Evolutionary conservation across 169 alveolate species (phyloP).

Genomic region (Amoebophrya sp.): DNA sequence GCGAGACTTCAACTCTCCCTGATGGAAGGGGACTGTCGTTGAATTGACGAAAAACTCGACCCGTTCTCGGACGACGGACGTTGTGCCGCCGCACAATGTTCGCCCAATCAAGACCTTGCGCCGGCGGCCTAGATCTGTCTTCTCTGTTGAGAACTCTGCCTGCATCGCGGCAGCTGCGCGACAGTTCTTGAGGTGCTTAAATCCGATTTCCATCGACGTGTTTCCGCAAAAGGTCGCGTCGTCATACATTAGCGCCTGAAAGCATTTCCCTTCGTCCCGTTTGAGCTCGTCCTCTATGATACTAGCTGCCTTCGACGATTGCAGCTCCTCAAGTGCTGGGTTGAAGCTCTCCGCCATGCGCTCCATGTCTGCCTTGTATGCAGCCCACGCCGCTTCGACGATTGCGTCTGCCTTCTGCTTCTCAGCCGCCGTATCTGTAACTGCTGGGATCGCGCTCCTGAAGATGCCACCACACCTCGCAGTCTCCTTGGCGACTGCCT

Average conservation of each 20-base stretch:
- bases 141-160: neutral
- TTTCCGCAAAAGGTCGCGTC: neutral
- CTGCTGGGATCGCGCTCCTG: too few species aligned
- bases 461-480: too few species aligned
- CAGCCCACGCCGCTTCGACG: too few species aligned
- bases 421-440: too few species aligned
- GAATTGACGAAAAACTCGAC: neutral
- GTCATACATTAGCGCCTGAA: neutral
- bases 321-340: too few species aligned
- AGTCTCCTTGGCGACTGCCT: too few species aligned
- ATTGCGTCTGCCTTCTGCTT: too few species aligned
- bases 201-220: neutral
- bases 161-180: neutral
- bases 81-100: neutral
- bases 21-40: neutral
- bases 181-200: neutral
- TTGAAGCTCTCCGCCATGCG: too few species aligned
- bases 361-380: too few species aligned
- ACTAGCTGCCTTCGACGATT: too few species aligned
- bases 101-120: neutral
- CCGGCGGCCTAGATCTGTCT: neutral
- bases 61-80: neutral
- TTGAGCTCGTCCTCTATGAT: too few species aligned
- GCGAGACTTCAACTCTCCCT: neutral
- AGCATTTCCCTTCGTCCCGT: neutral